Percentiles rank a stretch among this genome's conserved stretches.
Evolutionary conservation across 352 stramenopile genomes (phyloP).

Genomic region (Phytopythium mirpurense): DNA sequence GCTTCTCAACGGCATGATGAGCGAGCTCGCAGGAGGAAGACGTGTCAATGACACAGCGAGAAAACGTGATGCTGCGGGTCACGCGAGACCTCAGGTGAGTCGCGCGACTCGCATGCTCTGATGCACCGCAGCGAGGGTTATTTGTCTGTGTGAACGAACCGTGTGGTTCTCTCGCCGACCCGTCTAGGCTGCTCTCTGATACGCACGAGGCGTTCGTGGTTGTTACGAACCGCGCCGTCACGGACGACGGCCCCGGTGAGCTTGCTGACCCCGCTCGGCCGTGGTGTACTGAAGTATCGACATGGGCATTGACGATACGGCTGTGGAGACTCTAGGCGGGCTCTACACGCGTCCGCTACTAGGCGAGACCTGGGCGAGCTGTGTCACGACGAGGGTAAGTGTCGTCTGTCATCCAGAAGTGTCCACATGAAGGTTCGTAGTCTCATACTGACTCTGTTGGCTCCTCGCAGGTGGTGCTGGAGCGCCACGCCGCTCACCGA

Average conservation of each 20-base stretch:
- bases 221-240: conserved; percentile 61
- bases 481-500: conserved; percentile 42
- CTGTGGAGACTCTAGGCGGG: conserved; percentile 17
- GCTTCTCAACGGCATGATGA: not conserved
- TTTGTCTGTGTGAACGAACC: no score
- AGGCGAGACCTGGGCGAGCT: conserved; percentile 66
- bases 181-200: conserved; percentile 49
- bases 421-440: no score
- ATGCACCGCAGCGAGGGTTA: no score
- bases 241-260: conserved; percentile 21
- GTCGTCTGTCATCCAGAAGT: not conserved
- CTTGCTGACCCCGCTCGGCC: not conserved
- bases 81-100: conserved; percentile 49
- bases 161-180: not conserved
- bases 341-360: conserved; percentile 61
- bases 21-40: conserved; percentile 19
- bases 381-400: conserved; percentile 47
- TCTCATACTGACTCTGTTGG: not conserved
- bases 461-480: conserved; percentile 43
- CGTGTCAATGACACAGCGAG: conserved; percentile 30
- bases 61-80: conserved; percentile 44
- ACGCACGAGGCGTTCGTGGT: conserved; percentile 59
- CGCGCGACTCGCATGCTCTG: no score
- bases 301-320: no score
- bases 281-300: no score